A percentile compares a stretch with the other conserved stretches of the same genome.
Evolutionary conservation across 768 basidiomycete species (phyloP).

Genomic region (Suillus variegatus): DNA sequence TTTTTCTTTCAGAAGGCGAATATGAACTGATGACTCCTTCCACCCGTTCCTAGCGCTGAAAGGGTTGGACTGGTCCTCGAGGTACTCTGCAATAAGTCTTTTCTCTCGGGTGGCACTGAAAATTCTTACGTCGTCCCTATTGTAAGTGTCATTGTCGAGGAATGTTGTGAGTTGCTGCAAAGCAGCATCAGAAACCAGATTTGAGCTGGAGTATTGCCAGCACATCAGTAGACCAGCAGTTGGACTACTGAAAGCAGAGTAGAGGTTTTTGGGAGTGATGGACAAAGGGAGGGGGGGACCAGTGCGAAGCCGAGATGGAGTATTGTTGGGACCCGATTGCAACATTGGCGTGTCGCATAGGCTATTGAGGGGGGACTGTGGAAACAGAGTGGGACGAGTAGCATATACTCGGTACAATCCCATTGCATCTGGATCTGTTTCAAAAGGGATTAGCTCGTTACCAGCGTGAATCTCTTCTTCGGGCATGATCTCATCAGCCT

Average conservation of each 20-base stretch:
- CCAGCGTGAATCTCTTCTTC: neutral
- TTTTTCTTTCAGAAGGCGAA: neutral
- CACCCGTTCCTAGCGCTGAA: constrained; percentile 9
- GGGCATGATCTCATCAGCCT: neutral
- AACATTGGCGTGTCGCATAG: neutral
- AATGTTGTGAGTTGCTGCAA: constrained; percentile 28
- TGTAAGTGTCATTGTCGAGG: constrained; percentile 14
- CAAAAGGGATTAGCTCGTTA: neutral
- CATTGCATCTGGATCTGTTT: neutral
- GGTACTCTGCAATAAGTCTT: neutral
- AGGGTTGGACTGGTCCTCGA: constrained; percentile 1
- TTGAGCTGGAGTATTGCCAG: constrained; percentile 33
- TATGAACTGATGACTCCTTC: constrained; percentile 6
- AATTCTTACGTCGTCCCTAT: fast-evolving
- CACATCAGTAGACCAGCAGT: constrained; percentile 21
- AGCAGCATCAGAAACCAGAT: constrained; percentile 29
- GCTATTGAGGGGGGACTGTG: neutral
- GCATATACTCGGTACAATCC: constrained; percentile 14
- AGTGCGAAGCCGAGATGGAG: neutral
- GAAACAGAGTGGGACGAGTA: neutral
- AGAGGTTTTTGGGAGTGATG: neutral
- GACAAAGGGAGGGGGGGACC: neutral
- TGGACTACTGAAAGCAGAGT: neutral
- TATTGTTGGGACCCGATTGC: neutral
- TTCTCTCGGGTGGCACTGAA: constrained; percentile 15